phyloP scores from a whole-genome alignment of 2,329 filamentous ascomycete species.

The Phialophora chinensis region DNA sequence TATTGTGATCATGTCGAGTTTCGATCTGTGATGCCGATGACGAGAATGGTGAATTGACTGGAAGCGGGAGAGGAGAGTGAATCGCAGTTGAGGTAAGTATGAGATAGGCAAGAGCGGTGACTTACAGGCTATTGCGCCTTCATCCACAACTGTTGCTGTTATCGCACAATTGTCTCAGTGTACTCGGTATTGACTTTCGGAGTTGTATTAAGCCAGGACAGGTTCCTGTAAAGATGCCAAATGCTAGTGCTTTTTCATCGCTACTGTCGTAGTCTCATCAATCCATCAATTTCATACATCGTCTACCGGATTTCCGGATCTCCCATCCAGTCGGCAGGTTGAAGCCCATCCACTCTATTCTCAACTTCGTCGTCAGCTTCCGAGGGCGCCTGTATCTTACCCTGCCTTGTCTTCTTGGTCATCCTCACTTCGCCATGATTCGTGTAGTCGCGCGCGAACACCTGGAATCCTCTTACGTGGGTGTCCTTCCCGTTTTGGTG shows the following conservation, averaged over 20 bases:
- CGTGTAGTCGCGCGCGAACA: conserved; percentile 65
- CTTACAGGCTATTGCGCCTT: neutral
- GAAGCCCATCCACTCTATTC: conserved; percentile 43
- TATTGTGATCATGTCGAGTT: conserved; percentile 11
- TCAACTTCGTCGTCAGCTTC: conserved; percentile 42
- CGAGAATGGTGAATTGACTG: neutral
- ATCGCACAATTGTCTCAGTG: neutral
- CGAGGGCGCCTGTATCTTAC: conserved; percentile 9
- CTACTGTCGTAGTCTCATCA: conserved; percentile 1
- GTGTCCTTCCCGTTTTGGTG: conserved; percentile 99
- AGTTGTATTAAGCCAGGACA: neutral
- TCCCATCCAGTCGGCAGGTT: conserved; percentile 57
- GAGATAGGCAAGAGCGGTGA: neutral
- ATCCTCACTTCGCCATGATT: conserved; percentile 35
- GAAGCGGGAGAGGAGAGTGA: neutral
- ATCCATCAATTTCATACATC: conserved; percentile 17
- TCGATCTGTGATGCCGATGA: neutral
- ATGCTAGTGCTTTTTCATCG: neutral
- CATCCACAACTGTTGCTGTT: neutral
- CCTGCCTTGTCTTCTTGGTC: conserved; percentile 29
- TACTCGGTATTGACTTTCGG: neutral
- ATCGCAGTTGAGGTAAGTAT: neutral
- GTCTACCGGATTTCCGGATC: conserved; percentile 54
- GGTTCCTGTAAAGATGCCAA: neutral
- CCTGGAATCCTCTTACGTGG: conserved; percentile 90